A percentile compares a stretch with the other conserved stretches of the same genome.
phyloP scores from a whole-genome alignment of 164 flowering plant genomes.

The Tetracentron sinense region DNA sequence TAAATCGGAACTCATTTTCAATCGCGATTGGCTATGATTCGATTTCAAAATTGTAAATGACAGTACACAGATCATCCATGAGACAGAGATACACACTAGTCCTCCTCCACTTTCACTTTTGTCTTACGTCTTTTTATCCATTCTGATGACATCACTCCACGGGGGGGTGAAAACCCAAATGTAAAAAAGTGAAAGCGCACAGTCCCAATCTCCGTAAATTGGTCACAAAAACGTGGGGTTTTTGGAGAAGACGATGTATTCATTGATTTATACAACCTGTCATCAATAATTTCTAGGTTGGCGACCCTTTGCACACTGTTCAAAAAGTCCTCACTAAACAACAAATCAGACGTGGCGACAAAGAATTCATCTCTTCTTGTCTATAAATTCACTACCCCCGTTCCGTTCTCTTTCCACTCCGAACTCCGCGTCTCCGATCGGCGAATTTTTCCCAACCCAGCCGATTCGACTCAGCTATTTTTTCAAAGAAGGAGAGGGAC shows the following conservation, averaged over 20 bases:
- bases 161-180: no score
- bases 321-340: conserved; percentile 4
- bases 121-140: no score
- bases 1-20: no score
- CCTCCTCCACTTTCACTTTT: no score
- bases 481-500: no score
- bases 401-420: background rate
- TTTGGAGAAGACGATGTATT: background rate
- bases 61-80: no score
- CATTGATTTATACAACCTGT: conserved; percentile 12
- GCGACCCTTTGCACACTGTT: conserved; percentile 3
- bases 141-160: no score
- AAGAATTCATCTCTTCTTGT: background rate
- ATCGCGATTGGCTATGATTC: no score
- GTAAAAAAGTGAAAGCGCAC: background rate
- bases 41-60: no score
- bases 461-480: background rate
- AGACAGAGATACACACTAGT: no score
- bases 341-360: conserved; percentile 15
- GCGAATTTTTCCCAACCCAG: background rate
- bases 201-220: background rate
- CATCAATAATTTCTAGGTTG: conserved; percentile 23
- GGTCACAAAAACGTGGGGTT: background rate
- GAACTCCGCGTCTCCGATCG: background rate
- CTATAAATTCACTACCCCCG: background rate